These are phyloP conservation scores for Aquilaria sinensis DNA, from an alignment of 345 rosid species.

Conservation along the genomic window DNA sequence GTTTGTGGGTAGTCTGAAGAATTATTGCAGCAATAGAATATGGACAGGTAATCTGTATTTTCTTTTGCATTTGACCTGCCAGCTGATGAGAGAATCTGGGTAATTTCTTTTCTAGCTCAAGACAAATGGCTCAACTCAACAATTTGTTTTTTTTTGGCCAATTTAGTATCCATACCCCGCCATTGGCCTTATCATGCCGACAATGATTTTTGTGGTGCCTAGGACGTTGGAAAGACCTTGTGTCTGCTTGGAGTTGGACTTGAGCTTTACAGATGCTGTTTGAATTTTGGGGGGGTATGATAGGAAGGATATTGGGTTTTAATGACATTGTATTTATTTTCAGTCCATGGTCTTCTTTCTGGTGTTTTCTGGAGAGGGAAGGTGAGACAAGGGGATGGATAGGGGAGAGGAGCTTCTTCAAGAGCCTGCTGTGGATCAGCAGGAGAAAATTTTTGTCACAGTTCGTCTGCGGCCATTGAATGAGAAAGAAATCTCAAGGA, in stretches of 20 bases:
- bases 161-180: constrained; percentile 31
- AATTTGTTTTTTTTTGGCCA: constrained; percentile 23
- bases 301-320: constrained; percentile 13
- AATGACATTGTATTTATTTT: constrained; percentile 3
- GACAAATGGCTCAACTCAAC: constrained; percentile 23
- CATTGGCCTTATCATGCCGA: constrained; percentile 37
- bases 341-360: constrained; percentile 10
- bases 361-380: constrained; percentile 12
- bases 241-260: constrained; percentile 19
- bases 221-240: constrained; percentile 27
- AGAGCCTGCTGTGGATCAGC: constrained; percentile 24
- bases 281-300: constrained; percentile 10
- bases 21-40: constrained; percentile 14
- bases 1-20: constrained; percentile 24
- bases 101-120: constrained; percentile 18
- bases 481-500: constrained; percentile 62
- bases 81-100: constrained; percentile 16
- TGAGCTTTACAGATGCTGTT: constrained; percentile 7
- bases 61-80: constrained; percentile 12
- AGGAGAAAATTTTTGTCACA: constrained; percentile 75
- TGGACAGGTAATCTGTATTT: constrained; percentile 6
- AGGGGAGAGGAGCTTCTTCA: constrained; percentile 48
- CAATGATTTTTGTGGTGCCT: constrained; percentile 21
- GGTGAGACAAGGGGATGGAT: constrained; percentile 41
- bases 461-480: constrained; percentile 86